A percentile compares a stretch with the other conserved stretches of the same genome.
phyloP scores from a whole-genome alignment of 2,329 filamentous ascomycete species.

The Trichophyton simii region DNA sequence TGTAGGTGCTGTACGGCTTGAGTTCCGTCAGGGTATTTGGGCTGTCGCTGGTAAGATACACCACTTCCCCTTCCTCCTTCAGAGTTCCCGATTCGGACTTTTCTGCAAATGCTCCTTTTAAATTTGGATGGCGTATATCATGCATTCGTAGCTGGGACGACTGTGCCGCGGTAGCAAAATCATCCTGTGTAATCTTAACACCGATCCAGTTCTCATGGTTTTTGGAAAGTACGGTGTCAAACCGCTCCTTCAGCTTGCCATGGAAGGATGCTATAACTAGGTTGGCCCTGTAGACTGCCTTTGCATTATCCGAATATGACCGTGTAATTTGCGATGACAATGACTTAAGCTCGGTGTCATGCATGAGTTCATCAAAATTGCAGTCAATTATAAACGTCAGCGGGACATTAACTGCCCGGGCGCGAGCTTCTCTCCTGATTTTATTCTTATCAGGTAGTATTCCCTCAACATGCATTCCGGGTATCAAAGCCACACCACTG shows the following conservation, averaged over 20 bases:
- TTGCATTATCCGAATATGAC: constrained; percentile 77
- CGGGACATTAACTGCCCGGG: constrained; percentile 48
- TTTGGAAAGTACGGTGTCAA: constrained; percentile 59
- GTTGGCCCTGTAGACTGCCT: constrained; percentile 54
- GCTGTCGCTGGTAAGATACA: constrained; percentile 91
- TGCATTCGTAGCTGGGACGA: constrained; percentile 58
- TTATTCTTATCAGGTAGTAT: constrained; percentile 14
- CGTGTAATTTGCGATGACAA: constrained; percentile 73
- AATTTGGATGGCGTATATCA: constrained; percentile 40
- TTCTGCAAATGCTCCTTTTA: constrained; percentile 46
- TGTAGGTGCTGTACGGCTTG: constrained; percentile 78
- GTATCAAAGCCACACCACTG: constrained; percentile 18
- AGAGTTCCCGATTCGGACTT: constrained; percentile 14
- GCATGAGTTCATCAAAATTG: constrained; percentile 83
- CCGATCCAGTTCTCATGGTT: constrained; percentile 70
- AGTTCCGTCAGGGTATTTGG: constrained; percentile 68
- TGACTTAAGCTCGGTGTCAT: constrained; percentile 70
- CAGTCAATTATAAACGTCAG: constrained; percentile 80
- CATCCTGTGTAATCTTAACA: constrained; percentile 57
- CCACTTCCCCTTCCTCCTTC: constrained; percentile 45
- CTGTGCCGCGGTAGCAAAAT: constrained; percentile 58
- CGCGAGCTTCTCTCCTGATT: constrained; percentile 13
- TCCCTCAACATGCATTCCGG: constrained; percentile 6
- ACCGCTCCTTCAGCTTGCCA: constrained; percentile 60
- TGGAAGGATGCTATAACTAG: constrained; percentile 68